Base-by-base conservation (phyloP, 2,329 filamentous ascomycete species). In the Ascochyta lentis region DNA sequence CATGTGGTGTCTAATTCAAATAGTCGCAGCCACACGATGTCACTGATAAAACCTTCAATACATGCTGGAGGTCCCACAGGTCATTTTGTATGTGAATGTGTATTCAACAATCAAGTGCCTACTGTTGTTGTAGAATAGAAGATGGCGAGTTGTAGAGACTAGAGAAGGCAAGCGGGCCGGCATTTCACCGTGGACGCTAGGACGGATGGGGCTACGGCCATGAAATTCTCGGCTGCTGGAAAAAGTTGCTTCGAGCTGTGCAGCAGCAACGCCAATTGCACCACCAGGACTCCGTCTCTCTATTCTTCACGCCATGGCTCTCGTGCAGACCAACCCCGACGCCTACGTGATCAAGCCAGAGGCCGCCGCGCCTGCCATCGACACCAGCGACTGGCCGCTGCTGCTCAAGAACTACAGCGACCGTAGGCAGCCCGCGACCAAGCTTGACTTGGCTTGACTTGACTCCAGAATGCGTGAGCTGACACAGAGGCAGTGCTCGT, bases 361-460 rank as follows among this genome's bases (percentile, higher is more conserved):
- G 83, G 88, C 90, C 71, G 82, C 85, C 66, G 87, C 89, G 71
- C 90, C 92, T 66, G 81, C 86, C 58, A 83, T 96, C 70, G 89
- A 96, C 79, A 96, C 91, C 68, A 93, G 89, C 82, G 85, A 88
- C 77, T 97, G 92, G 92, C 95, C 95, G 70, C 83, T 98, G 72
- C 84, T 98, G 71, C 85, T 98, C 73, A 96, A 96, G 83, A 96
- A 97, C 82, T 98, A 96, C 81, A 90, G 92, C 79, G 91, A 93
- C 76, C 83, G 92, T 95, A 85, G 76, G 89, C 83, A 67, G 59
- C 61, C 83, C 56, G 50, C 54, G 38, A 42, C 24, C 55, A 58
- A 67, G 65, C 63, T 31, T 29, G 8, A 5, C 9, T 9, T 29
- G 8, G 10, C 9, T 9, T 26, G 24, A 6, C 24, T 6, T 26